Evolutionary conservation across 2,329 filamentous ascomycete genomes (phyloP).

Genomic region (Trichoderma oligosporum): DNA sequence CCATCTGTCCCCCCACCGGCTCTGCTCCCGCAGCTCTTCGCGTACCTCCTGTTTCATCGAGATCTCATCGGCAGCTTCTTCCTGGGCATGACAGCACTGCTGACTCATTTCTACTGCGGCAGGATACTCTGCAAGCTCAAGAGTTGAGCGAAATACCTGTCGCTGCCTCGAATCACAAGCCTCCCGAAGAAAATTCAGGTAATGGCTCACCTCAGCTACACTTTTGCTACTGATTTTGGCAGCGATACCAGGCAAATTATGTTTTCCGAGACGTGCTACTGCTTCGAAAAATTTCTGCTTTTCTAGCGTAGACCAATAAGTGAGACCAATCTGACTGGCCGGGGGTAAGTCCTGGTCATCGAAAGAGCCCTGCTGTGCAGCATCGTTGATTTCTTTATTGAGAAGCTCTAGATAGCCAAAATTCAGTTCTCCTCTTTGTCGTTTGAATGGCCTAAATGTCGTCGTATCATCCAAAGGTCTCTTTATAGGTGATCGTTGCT

Average conservation of each 20-base stretch:
- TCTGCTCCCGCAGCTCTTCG: conserved; percentile 57
- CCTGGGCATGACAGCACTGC: conserved; percentile 62
- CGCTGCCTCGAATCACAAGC: conserved; percentile 41
- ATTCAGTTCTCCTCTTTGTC: conserved; percentile 43
- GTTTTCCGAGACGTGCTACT: conserved; percentile 59
- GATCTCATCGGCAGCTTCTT: conserved; percentile 64
- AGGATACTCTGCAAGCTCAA: conserved; percentile 57
- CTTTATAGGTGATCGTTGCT: conserved; percentile 28
- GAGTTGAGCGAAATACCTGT: conserved; percentile 29
- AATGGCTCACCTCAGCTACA: conserved; percentile 67
- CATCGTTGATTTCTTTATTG: conserved; percentile 57
- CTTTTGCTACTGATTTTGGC: conserved; percentile 65
- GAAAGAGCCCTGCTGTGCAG: conserved; percentile 37
- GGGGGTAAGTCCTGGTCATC: conserved; percentile 33
- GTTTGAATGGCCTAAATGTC: conserved; percentile 41
- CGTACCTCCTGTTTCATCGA: conserved; percentile 59
- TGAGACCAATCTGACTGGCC: conserved; percentile 61
- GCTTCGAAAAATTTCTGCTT: conserved; percentile 67
- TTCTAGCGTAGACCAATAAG: conserved; percentile 66
- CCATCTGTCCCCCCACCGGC: conserved; percentile 63
- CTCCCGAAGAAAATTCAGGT: conserved; percentile 59
- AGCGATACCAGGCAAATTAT: conserved; percentile 61
- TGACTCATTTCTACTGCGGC: conserved; percentile 69
- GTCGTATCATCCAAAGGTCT: conserved; percentile 27
- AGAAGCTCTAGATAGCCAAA: conserved; percentile 47